These are phyloP conservation scores for Trichosporon sp. DNA, from an alignment of 1,284 basidiomycete species.

Conservation along the genomic window DNA sequence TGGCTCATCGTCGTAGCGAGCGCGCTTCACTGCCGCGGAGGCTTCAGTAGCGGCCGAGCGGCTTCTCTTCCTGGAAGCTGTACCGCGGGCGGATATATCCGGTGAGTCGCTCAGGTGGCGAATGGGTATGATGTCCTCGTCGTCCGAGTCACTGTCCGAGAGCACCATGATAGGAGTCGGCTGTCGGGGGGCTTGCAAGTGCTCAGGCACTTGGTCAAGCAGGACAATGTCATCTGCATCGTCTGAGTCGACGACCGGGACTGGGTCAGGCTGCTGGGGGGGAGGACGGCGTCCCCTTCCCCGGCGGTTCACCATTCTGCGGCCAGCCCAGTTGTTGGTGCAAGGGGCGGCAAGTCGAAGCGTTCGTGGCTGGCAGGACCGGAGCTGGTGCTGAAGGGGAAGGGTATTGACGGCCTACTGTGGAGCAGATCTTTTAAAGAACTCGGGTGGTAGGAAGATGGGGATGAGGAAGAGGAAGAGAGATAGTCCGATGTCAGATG, in stretches of 20 bases:
- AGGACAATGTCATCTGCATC: slow-evolving; percentile 18
- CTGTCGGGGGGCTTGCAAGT: slow-evolving; percentile 16
- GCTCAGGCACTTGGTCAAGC: slow-evolving; percentile 22
- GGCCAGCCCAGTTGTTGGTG: not conserved
- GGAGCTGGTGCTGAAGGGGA: not conserved
- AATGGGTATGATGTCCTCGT: not conserved
- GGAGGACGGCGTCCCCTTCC: not conserved
- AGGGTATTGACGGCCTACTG: not conserved
- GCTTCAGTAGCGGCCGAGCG: not conserved
- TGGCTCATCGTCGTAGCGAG: not conserved
- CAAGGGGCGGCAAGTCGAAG: not conserved
- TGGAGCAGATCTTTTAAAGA: not conserved
- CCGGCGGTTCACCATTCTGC: not conserved
- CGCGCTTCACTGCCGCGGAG: not conserved
- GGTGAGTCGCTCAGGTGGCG: not conserved
- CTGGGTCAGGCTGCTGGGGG: not conserved
- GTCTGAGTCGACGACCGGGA: not conserved
- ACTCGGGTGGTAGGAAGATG: not conserved
- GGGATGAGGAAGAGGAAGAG: not conserved
- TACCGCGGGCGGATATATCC: not conserved
- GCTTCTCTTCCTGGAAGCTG: not conserved
- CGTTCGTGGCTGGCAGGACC: not conserved
- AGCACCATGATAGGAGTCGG: slow-evolving; percentile 24
- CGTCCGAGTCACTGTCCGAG: slow-evolving; percentile 21
- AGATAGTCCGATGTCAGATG: not conserved